phyloP scores from a whole-genome alignment of 805 yeast genomes.

The Brettanomyces bruxellensis region DNA sequence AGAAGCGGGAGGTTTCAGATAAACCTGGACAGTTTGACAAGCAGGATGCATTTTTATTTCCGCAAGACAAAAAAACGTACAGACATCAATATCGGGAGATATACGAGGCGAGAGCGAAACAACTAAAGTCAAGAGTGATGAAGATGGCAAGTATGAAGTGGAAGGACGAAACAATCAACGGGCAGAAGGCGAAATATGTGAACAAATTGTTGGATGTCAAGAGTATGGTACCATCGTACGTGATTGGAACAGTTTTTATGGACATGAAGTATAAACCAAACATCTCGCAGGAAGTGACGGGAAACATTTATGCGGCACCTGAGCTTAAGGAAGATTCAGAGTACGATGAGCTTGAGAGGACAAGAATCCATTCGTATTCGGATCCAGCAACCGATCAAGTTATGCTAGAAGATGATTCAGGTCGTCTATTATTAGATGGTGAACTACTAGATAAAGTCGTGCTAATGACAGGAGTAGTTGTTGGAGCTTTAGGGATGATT shows the following conservation, averaged over 20 bases:
- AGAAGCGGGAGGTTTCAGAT: conserved; percentile 9
- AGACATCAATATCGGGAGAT: conserved; percentile 49
- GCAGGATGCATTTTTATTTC: conserved; percentile 7
- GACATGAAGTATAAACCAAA: conserved; percentile 83
- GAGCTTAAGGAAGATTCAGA: conserved; percentile 21
- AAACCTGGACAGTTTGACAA: conserved; percentile 6
- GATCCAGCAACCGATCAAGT: conserved; percentile 51
- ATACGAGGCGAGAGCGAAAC: conserved; percentile 43
- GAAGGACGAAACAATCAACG: conserved; percentile 33
- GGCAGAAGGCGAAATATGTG: conserved; percentile 20
- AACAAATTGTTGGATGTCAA: conserved; percentile 54
- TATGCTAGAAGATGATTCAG: conserved; percentile 88
- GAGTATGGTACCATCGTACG: conserved; percentile 62
- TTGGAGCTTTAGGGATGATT: conserved; percentile 83
- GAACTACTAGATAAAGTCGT: conserved; percentile 52
- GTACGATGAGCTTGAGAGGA: conserved; percentile 13
- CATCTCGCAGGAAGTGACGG: conserved; percentile 71
- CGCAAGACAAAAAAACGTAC: conserved; percentile 30
- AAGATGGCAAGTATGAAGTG: conserved; percentile 34
- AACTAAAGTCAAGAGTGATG: conserved; percentile 37
- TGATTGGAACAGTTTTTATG: conserved; percentile 77
- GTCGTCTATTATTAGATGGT: conserved; percentile 64
- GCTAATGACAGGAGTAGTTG: conserved; percentile 82
- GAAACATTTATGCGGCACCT: conserved; percentile 41
- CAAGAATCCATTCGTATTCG: conserved; percentile 35